Conservation (phyloP, 2,329 filamentous ascomycete genomes). For the Rachicladosporium sp. region DNA sequence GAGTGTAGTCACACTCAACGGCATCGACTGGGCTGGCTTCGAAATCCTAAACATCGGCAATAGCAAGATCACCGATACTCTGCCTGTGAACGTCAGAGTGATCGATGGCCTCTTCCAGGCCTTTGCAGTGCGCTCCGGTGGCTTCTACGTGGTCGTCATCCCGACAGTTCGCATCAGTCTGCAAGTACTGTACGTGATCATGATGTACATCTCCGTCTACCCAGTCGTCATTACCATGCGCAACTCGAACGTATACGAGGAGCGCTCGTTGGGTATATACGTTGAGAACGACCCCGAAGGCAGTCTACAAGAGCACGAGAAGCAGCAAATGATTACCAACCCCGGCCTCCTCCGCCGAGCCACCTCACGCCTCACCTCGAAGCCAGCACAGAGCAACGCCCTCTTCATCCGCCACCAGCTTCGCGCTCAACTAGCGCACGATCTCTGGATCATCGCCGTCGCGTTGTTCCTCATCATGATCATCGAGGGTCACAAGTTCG, state of each 20-base stretch:
- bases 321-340: background rate
- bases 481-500: slow-evolving; percentile 28
- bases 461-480: slow-evolving; percentile 35
- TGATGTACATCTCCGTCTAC: slow-evolving; percentile 55
- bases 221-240: slow-evolving; percentile 51
- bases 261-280: slow-evolving; percentile 49
- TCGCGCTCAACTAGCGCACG: slow-evolving; percentile 34
- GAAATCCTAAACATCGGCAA: slow-evolving; percentile 46
- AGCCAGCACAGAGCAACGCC: slow-evolving; percentile 14
- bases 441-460: slow-evolving; percentile 34
- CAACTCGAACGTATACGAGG: slow-evolving; percentile 50
- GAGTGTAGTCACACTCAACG: slow-evolving; percentile 41
- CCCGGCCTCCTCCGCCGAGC: slow-evolving; percentile 3
- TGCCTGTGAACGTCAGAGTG: slow-evolving; percentile 36
- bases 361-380: slow-evolving; percentile 6
- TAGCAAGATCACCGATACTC: slow-evolving; percentile 30
- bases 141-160: slow-evolving; percentile 38
- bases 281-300: slow-evolving; percentile 17
- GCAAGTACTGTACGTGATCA: slow-evolving; percentile 47
- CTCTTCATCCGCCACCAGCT: slow-evolving; percentile 32
- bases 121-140: slow-evolving; percentile 36
- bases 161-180: slow-evolving; percentile 40
- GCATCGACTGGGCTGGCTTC: slow-evolving; percentile 40
- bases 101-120: slow-evolving; percentile 50
- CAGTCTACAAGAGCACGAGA: slow-evolving; percentile 14